phyloP scores from a whole-genome alignment of 306 rosid genomes.

The Gastrolobium bilobum region DNA sequence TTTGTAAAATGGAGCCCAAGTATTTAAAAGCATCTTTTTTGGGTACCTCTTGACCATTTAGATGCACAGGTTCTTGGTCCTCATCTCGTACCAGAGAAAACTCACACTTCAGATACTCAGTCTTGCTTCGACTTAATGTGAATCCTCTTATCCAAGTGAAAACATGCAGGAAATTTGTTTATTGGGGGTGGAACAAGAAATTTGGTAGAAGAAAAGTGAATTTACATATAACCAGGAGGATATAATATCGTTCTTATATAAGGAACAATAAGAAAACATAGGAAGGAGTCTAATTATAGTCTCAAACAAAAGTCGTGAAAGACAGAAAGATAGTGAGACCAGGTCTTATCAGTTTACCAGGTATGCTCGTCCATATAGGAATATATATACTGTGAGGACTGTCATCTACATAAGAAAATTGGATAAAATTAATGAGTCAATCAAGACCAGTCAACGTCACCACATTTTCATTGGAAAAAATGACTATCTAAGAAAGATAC shows the following conservation, averaged over 20 bases:
- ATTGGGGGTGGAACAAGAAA: slow-evolving; percentile 5
- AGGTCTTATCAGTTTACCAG: slow-evolving; percentile 68
- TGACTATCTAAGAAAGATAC: slow-evolving; percentile 49
- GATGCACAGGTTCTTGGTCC: no score
- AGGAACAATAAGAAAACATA: neutral
- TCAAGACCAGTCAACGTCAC: slow-evolving; percentile 28
- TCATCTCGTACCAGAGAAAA: no score
- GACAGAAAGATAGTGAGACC: slow-evolving; percentile 19
- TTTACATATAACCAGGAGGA: slow-evolving; percentile 13
- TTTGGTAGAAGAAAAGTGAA: neutral
- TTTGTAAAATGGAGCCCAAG: no score
- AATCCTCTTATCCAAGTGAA: neutral
- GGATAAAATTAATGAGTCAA: slow-evolving; percentile 38
- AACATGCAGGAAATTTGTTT: neutral
- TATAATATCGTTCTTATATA: slow-evolving; percentile 11
- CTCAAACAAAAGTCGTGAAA: slow-evolving; percentile 2
- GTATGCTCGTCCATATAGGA: slow-evolving; percentile 91
- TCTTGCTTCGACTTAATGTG: no score
- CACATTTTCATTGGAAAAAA: slow-evolving; percentile 9
- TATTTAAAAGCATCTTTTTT: no score
- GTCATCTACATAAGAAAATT: slow-evolving; percentile 82
- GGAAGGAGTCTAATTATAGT: slow-evolving; percentile 14
- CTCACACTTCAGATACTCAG: no score
- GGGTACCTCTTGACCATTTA: no score
- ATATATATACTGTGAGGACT: slow-evolving; percentile 87